These are phyloP conservation scores for Daldinia vernicosa DNA, from an alignment of 495 filamentous ascomycete species.

Conservation along the genomic window DNA sequence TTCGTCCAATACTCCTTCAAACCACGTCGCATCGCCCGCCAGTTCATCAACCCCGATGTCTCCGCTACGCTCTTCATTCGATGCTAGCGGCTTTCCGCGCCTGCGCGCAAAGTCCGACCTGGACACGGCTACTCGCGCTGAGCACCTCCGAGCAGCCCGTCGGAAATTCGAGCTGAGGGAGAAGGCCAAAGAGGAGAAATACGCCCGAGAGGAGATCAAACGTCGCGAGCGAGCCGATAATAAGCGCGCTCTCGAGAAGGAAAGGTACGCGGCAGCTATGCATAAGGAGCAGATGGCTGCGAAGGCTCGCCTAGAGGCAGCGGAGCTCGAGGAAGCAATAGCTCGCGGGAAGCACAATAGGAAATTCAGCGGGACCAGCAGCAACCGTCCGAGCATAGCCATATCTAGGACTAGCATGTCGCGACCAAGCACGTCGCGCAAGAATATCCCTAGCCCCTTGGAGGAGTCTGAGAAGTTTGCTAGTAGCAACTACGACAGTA, in stretches of 20 bases:
- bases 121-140: constrained; percentile 55
- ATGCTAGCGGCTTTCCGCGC: constrained; percentile 58
- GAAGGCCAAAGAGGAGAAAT: constrained; percentile 64
- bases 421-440: constrained; percentile 50
- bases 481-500: constrained; percentile 53
- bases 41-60: constrained; percentile 51
- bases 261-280: constrained; percentile 46
- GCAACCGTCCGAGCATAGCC: constrained; percentile 46
- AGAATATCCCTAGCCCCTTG: constrained; percentile 48
- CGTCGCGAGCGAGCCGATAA: constrained; percentile 59
- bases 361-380: constrained; percentile 48
- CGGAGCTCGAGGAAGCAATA: constrained; percentile 44
- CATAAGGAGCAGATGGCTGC: constrained; percentile 43
- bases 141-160: constrained; percentile 60
- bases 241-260: constrained; percentile 55
- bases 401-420: constrained; percentile 46
- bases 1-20: constrained; percentile 21
- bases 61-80: constrained; percentile 62
- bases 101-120: constrained; percentile 62
- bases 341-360: constrained; percentile 44
- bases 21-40: constrained; percentile 36
- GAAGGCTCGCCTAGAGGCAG: constrained; percentile 39
- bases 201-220: constrained; percentile 63
- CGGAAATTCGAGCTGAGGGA: constrained; percentile 64
- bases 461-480: constrained; percentile 47